Conservation (phyloP, 2,329 filamentous ascomycete genomes). For the Fusarium concolor region DNA sequence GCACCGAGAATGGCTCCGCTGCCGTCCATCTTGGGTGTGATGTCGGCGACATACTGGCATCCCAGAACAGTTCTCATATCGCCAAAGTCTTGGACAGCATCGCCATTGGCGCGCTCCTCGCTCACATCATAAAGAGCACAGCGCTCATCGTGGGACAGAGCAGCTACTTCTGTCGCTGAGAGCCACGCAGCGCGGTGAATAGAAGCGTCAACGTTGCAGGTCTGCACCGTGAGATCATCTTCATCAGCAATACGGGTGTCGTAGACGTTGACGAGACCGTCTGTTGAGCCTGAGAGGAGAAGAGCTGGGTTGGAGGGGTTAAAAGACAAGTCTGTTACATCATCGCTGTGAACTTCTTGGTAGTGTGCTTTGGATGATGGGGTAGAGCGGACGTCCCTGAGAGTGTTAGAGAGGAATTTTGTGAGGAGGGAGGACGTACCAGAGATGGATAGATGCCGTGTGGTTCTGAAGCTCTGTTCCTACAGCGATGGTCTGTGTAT, state of each 20-base stretch:
- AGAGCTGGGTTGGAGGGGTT: conserved; percentile 70
- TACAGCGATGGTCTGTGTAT: conserved; percentile 71
- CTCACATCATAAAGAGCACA: conserved; percentile 78
- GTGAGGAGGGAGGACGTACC: conserved; percentile 56
- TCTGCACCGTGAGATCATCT: conserved; percentile 81
- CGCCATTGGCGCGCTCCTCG: conserved; percentile 70
- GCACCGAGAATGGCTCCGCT: conserved; percentile 71
- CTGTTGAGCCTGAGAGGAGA: conserved; percentile 81
- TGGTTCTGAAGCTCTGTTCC: conserved; percentile 79
- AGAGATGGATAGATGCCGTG: conserved; percentile 70
- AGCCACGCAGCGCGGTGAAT: conserved; percentile 82
- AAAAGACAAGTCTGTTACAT: conserved; percentile 70
- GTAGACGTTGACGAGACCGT: conserved; percentile 82
- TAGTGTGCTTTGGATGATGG: conserved; percentile 64
- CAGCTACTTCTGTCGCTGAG: conserved; percentile 71
- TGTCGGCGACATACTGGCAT: conserved; percentile 80
- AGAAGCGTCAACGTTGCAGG: conserved; percentile 81
- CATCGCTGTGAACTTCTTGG: conserved; percentile 74
- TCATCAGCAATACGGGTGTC: conserved; percentile 77
- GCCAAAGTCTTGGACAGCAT: conserved; percentile 69
- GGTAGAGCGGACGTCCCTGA: conserved; percentile 68
- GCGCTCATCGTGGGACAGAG: conserved; percentile 81
- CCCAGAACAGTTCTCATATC: conserved; percentile 74
- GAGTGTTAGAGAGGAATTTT: background rate
- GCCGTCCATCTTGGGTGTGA: conserved; percentile 69